Evolutionary conservation across 306 rosid genomes (phyloP).

Genomic region (Cicer cuneatum): DNA sequence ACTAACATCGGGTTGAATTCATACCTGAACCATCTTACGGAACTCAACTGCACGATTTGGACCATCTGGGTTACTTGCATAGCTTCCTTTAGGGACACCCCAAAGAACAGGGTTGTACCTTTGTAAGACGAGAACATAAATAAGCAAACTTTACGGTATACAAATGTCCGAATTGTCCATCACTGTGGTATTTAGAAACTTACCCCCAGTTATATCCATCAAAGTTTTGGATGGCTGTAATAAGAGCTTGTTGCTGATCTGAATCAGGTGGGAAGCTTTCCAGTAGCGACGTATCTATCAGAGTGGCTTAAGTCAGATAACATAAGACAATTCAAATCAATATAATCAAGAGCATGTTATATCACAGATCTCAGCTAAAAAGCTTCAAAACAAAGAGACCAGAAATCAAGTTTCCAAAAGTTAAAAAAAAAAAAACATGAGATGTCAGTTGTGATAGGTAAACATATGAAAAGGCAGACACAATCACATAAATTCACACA

Average conservation of each 20-base stretch:
- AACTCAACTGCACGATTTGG: slow-evolving; percentile 78
- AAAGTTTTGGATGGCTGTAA: slow-evolving; percentile 70
- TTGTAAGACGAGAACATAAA: slow-evolving; percentile 40
- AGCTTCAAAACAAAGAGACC: slow-evolving; percentile 36
- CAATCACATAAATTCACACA: neutral
- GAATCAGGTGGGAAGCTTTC: slow-evolving; percentile 90
- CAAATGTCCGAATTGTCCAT: slow-evolving; percentile 25
- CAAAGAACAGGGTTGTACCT: slow-evolving; percentile 96
- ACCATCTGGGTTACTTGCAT: slow-evolving; percentile 86
- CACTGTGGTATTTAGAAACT: slow-evolving; percentile 35
- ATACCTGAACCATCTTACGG: slow-evolving; percentile 92
- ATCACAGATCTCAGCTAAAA: neutral
- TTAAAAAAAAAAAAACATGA: neutral
- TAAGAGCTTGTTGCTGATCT: slow-evolving; percentile 82
- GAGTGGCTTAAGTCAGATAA: slow-evolving; percentile 42
- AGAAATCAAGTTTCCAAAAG: slow-evolving; percentile 1
- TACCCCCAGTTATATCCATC: slow-evolving; percentile 99
- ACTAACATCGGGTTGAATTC: slow-evolving; percentile 28
- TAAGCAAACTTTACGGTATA: slow-evolving; percentile 35
- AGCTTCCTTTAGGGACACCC: slow-evolving; percentile 99
- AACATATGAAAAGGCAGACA: slow-evolving; percentile 17
- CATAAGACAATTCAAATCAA: slow-evolving; percentile 30
- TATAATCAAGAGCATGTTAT: slow-evolving; percentile 20
- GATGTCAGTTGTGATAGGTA: neutral
- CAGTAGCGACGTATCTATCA: slow-evolving; percentile 69